Evolutionary conservation across 805 yeast species (phyloP).

Genomic region (Kodamaea laetipori): DNA sequence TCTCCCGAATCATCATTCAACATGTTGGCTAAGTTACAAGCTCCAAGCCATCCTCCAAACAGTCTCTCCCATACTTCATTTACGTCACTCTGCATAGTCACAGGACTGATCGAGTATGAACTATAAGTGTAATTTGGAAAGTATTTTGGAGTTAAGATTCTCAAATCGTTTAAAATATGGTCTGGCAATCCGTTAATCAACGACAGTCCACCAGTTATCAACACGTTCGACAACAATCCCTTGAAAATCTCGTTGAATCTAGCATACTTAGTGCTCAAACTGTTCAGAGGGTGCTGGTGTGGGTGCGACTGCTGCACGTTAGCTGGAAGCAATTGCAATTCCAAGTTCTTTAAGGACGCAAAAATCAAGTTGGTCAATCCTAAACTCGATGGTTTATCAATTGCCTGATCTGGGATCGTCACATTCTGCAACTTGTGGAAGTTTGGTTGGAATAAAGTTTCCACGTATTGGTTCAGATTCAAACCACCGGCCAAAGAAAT

Average conservation of each 20-base stretch:
- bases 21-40: slow-evolving; percentile 63
- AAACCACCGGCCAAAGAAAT: slow-evolving; percentile 49
- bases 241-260: slow-evolving; percentile 44
- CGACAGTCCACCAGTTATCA: slow-evolving; percentile 64
- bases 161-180: slow-evolving; percentile 56
- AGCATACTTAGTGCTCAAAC: slow-evolving; percentile 24
- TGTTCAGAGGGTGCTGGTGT: slow-evolving; percentile 13
- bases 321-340: slow-evolving; percentile 32
- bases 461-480: slow-evolving; percentile 45
- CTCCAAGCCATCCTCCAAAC: slow-evolving; percentile 72
- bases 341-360: slow-evolving; percentile 38
- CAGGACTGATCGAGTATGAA: slow-evolving; percentile 38
- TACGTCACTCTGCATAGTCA: slow-evolving; percentile 28
- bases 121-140: slow-evolving; percentile 49
- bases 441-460: slow-evolving; percentile 71
- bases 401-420: slow-evolving; percentile 34
- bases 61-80: slow-evolving; percentile 52
- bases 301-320: slow-evolving; percentile 27
- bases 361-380: slow-evolving; percentile 47
- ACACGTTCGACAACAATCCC: slow-evolving; percentile 42
- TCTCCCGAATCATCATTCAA: slow-evolving; percentile 45
- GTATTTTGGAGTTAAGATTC: slow-evolving; percentile 42
- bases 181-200: slow-evolving; percentile 57
- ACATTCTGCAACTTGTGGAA: slow-evolving; percentile 46
- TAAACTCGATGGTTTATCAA: slow-evolving; percentile 49